Evolutionary conservation across 2,329 filamentous ascomycete species (phyloP).

Genomic region (Nothophoma quercina): DNA sequence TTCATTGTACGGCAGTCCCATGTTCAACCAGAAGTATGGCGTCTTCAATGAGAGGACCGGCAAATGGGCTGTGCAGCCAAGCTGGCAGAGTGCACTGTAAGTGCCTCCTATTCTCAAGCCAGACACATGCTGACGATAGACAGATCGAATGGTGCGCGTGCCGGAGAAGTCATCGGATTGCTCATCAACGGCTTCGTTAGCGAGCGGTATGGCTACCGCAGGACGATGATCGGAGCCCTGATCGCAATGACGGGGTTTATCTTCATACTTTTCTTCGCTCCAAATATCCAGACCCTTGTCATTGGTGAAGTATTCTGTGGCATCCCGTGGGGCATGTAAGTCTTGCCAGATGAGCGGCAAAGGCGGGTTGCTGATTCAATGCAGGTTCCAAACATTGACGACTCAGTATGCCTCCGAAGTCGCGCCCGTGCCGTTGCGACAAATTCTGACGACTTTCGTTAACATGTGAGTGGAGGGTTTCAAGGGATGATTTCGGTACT

Average conservation of each 20-base stretch:
- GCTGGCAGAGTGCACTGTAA: slow-evolving; percentile 55
- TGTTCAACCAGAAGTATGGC: slow-evolving; percentile 55
- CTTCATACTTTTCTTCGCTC: slow-evolving; percentile 56
- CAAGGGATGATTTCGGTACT: neutral
- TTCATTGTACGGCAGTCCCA: slow-evolving; percentile 69
- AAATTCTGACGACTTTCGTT: slow-evolving; percentile 65
- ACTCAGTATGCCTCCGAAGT: slow-evolving; percentile 63
- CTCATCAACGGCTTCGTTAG: slow-evolving; percentile 54
- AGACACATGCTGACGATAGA: neutral
- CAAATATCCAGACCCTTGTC: slow-evolving; percentile 51
- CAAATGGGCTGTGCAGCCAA: slow-evolving; percentile 50
- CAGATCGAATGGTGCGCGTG: slow-evolving; percentile 53
- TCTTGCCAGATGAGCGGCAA: neutral
- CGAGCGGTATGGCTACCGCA: slow-evolving; percentile 54
- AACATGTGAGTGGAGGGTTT: slow-evolving; percentile 58
- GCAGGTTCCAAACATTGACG: slow-evolving; percentile 53
- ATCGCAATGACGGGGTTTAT: slow-evolving; percentile 51
- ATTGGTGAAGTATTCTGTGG: slow-evolving; percentile 55
- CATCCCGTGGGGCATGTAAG: slow-evolving; percentile 52
- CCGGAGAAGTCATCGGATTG: slow-evolving; percentile 54
- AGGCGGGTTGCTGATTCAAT: neutral
- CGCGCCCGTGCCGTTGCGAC: slow-evolving; percentile 72
- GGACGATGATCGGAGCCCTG: slow-evolving; percentile 53
- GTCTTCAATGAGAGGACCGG: slow-evolving; percentile 43
- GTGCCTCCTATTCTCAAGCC: neutral